Conservation (phyloP, 805 yeast genomes). For the Priceomyces haplophilus region DNA sequence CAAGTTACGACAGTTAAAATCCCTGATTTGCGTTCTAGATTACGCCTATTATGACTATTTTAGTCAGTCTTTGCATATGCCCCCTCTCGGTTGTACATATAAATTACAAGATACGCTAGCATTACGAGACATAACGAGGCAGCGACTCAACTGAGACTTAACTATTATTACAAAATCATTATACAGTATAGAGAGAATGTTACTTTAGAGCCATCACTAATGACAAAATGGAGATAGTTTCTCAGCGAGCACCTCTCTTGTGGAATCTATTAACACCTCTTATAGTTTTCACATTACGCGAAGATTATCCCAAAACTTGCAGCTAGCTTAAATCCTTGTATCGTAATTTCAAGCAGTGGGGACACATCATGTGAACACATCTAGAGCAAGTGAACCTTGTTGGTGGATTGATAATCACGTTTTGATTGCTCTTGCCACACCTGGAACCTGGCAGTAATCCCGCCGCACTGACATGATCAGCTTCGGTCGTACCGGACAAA, state of each 20-base stretch:
- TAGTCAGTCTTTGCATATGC: too few relatives aligned
- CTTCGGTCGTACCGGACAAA: too few relatives aligned
- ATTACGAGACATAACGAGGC: neutral
- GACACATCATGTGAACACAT: constrained; percentile 43
- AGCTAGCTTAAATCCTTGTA: constrained; percentile 21
- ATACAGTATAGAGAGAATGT: neutral
- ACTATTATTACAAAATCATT: neutral
- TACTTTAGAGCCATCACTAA: too few relatives aligned
- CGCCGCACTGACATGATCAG: too few relatives aligned
- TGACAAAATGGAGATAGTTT: too few relatives aligned
- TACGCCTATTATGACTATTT: too few relatives aligned
- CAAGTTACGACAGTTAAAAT: too few relatives aligned
- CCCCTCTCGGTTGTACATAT: neutral
- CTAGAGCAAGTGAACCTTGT: constrained; percentile 36
- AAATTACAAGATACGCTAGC: neutral
- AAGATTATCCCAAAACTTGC: neutral
- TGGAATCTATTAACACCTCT: neutral
- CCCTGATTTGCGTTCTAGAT: too few relatives aligned
- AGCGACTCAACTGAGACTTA: neutral
- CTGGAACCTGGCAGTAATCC: neutral
- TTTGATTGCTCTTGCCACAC: constrained; percentile 8
- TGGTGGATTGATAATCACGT: constrained; percentile 26
- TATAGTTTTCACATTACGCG: neutral
- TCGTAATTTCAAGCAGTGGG: constrained; percentile 37
- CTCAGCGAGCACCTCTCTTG: neutral